phyloP scores from a whole-genome alignment of 2,329 filamentous ascomycete species.

The Microascus cirrosus region DNA sequence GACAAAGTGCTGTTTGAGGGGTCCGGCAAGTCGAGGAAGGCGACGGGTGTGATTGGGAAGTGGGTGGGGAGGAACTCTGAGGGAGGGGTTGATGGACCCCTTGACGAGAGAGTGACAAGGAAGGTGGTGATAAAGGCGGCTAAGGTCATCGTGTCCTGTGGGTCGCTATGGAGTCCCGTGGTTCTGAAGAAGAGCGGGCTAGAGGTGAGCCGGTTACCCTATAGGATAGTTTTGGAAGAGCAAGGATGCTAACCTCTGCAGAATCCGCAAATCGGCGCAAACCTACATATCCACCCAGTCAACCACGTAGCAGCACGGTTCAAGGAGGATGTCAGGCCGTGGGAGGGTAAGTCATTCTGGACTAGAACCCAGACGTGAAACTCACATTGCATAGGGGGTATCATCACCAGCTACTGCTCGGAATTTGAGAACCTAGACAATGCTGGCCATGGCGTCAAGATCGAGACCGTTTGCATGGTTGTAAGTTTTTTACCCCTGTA shows the following conservation, averaged over 20 bases:
- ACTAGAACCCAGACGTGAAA: not conserved
- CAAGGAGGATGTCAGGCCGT: constrained; percentile 57
- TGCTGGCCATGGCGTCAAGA: constrained; percentile 69
- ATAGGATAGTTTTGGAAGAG: not conserved
- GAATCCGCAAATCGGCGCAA: constrained; percentile 71
- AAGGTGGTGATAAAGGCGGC: constrained; percentile 66
- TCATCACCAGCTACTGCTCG: constrained; percentile 67
- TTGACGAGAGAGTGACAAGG: constrained; percentile 36
- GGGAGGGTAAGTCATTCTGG: constrained; percentile 36
- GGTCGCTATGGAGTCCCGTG: constrained; percentile 66
- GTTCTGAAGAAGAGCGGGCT: constrained; percentile 69
- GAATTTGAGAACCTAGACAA: constrained; percentile 75
- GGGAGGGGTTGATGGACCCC: constrained; percentile 33
- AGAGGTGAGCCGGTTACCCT: constrained; percentile 35
- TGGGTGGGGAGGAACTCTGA: constrained; percentile 64
- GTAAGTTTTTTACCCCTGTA: constrained; percentile 21
- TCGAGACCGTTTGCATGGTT: constrained; percentile 66
- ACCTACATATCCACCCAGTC: constrained; percentile 74
- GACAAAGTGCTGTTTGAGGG: constrained; percentile 60
- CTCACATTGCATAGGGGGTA: constrained; percentile 41
- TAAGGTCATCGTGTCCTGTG: constrained; percentile 68
- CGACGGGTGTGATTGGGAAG: constrained; percentile 59
- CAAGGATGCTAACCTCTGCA: constrained; percentile 13
- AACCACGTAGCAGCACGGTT: constrained; percentile 49
- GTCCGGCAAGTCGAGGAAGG: constrained; percentile 31